These are phyloP conservation scores for Umbilicus rupestris DNA, from an alignment of 164 flowering plant genomes.

Conservation along the genomic window DNA sequence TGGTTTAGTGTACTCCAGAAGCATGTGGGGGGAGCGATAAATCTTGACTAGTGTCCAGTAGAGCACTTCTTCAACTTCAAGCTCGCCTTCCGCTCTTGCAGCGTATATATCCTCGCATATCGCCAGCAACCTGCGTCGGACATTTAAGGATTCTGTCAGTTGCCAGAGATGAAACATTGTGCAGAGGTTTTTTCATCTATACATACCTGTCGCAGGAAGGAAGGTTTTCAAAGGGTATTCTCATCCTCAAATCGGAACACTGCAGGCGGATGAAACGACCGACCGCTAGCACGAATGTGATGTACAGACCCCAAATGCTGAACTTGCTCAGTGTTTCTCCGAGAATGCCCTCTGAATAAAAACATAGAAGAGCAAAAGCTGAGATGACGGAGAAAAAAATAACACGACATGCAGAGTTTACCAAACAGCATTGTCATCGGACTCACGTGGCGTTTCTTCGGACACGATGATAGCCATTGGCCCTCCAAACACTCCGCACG, in stretches of 20 bases:
- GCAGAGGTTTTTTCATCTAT: background rate
- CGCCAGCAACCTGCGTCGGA: slow-evolving; percentile 52
- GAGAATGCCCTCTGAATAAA: slow-evolving; percentile 64
- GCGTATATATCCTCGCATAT: slow-evolving; percentile 84
- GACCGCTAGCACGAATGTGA: slow-evolving; percentile 82
- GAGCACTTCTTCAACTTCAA: slow-evolving; percentile 79
- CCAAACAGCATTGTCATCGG: background rate
- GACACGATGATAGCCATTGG: slow-evolving; percentile 72
- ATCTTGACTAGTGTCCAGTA: slow-evolving; percentile 83
- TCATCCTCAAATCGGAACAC: slow-evolving; percentile 73
- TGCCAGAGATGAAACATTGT: too few relatives aligned
- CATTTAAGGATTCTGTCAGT: too few relatives aligned
- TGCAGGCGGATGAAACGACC: slow-evolving; percentile 82
- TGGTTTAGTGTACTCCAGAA: slow-evolving; percentile 70
- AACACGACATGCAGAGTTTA: background rate
- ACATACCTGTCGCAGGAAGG: slow-evolving; percentile 80
- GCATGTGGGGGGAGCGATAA: slow-evolving; percentile 82
- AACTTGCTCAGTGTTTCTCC: slow-evolving; percentile 92
- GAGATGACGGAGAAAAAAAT: background rate
- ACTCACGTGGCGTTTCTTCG: slow-evolving; percentile 91
- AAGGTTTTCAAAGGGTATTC: slow-evolving; percentile 81
- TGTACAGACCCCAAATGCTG: slow-evolving; percentile 87
- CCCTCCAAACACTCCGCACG: slow-evolving; percentile 54
- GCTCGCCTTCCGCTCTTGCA: slow-evolving; percentile 86
- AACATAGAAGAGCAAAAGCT: background rate